These are phyloP conservation scores for Zea luxurians DNA, from an alignment of 176 grass and related monocot species.

Conservation along the genomic window DNA sequence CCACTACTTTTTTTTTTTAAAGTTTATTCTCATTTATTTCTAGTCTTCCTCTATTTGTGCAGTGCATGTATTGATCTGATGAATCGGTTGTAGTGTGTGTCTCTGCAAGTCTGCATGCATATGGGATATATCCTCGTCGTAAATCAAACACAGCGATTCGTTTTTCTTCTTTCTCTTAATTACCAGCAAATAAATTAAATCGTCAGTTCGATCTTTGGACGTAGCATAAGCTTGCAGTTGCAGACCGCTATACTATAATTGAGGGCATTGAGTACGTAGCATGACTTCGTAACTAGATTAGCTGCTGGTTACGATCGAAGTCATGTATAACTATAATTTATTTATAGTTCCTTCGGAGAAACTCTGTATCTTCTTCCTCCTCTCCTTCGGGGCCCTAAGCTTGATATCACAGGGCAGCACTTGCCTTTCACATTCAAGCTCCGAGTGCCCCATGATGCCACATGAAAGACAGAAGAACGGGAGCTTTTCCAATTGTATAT, in stretches of 20 bases:
- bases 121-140: conserved; percentile 28
- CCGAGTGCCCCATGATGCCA: no score
- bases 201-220: background rate
- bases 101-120: conserved; percentile 40
- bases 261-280: background rate
- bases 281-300: background rate
- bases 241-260: background rate
- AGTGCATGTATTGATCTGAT: conserved; percentile 22
- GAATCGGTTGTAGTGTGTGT: conserved; percentile 13
- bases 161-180: conserved; percentile 4
- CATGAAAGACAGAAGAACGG: no score
- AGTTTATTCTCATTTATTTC: conserved; percentile 21
- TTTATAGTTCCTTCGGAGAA: background rate
- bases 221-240: background rate
- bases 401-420: no score
- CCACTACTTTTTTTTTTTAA: background rate
- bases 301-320: no score
- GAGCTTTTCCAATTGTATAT: no score
- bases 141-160: conserved; percentile 40
- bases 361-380: no score
- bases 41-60: conserved; percentile 24
- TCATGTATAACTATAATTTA: no score
- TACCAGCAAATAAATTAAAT: background rate
- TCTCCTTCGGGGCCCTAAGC: no score
- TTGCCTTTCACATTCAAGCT: no score